These are phyloP conservation scores for Nasturtium officinale DNA, from an alignment of 345 rosid genomes.

Conservation along the genomic window DNA sequence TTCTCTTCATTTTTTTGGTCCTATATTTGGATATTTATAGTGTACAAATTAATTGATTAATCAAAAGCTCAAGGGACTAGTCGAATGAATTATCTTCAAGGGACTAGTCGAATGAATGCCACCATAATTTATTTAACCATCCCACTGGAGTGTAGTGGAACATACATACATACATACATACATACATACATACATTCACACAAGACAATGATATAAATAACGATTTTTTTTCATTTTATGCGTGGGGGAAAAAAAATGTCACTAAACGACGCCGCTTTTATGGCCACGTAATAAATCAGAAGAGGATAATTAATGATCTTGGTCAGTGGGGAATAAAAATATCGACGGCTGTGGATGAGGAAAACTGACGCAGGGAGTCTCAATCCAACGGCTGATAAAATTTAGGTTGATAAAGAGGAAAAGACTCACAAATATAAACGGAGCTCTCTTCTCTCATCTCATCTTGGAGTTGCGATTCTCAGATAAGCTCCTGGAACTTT, in stretches of 20 bases:
- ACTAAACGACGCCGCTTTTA: conserved; percentile 21
- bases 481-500: neutral
- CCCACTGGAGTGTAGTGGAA: no score
- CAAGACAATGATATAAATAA: no score
- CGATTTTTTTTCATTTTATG: neutral
- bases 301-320: neutral
- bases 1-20: neutral
- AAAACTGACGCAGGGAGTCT: neutral
- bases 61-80: neutral
- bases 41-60: no score
- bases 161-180: no score
- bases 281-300: conserved; percentile 11
- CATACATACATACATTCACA: no score
- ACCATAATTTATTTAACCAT: no score
- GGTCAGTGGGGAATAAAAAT: neutral
- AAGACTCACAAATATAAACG: neutral
- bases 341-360: conserved; percentile 32
- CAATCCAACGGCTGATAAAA: conserved; percentile 33
- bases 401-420: conserved; percentile 15
- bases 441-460: neutral
- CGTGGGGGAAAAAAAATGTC: neutral
- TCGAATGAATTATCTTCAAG: no score
- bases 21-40: conserved; percentile 37
- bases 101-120: no score
- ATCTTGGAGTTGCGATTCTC: neutral